These are phyloP conservation scores for Plantago elongata DNA, from an alignment of 257 asterid genomes.

Conservation along the genomic window DNA sequence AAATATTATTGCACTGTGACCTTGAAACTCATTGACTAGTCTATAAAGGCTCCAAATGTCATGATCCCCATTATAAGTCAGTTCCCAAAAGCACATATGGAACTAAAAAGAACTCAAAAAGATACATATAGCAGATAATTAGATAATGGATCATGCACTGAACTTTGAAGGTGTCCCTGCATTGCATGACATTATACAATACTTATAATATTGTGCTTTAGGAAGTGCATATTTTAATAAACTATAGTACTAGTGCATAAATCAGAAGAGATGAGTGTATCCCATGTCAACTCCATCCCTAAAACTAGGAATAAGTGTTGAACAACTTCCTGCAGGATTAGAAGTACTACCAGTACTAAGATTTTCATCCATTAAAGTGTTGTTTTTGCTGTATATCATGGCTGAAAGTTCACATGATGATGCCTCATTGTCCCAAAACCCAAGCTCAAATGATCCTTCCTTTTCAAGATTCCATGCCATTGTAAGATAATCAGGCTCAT, in stretches of 20 bases:
- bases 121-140: too few relatives aligned
- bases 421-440: slow-evolving; percentile 34
- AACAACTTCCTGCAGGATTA: slow-evolving; percentile 25
- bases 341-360: slow-evolving; percentile 14
- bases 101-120: too few relatives aligned
- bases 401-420: slow-evolving; percentile 63
- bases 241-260: background rate
- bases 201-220: too few relatives aligned
- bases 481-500: slow-evolving; percentile 16
- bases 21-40: too few relatives aligned
- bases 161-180: too few relatives aligned
- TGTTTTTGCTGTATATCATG: slow-evolving; percentile 32
- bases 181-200: too few relatives aligned
- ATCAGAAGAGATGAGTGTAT: slow-evolving; percentile 32
- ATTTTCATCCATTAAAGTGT: slow-evolving; percentile 22
- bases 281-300: slow-evolving; percentile 55
- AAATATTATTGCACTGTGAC: too few relatives aligned
- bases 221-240: slow-evolving; percentile 2
- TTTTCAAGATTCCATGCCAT: slow-evolving; percentile 23
- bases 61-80: too few relatives aligned
- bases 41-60: too few relatives aligned
- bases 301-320: slow-evolving; percentile 38
- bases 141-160: too few relatives aligned
- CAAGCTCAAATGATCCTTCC: slow-evolving; percentile 18
- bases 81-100: too few relatives aligned